Percentiles rank a stretch among this genome's conserved stretches.
Evolutionary conservation across 2,329 filamentous ascomycete species (phyloP).

Genomic region (Phialophora chinensis): DNA sequence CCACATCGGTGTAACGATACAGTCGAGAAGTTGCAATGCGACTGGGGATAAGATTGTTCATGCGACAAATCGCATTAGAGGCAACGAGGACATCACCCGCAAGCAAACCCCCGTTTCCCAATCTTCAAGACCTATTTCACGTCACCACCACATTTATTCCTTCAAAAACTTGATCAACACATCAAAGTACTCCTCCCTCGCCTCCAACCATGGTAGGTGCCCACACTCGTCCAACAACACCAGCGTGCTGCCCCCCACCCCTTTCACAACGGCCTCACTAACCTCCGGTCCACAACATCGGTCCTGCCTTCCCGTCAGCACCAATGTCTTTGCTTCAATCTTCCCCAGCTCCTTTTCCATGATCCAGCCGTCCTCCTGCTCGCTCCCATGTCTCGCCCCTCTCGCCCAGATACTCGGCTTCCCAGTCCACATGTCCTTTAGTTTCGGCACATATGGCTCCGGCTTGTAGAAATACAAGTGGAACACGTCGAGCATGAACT

Average conservation of each 20-base stretch:
- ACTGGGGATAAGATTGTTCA: not conserved
- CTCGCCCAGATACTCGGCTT: constrained; percentile 24
- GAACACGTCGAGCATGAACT: constrained; percentile 32
- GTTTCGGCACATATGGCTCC: constrained; percentile 20
- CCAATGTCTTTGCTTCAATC: constrained; percentile 40
- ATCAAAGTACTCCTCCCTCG: constrained; percentile 29
- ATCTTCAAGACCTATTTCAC: not conserved
- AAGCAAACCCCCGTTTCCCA: too few species aligned
- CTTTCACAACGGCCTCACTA: constrained; percentile 32
- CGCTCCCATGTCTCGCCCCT: constrained; percentile 23
- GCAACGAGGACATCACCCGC: not conserved
- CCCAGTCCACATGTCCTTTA: constrained; percentile 16
- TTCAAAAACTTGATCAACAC: constrained; percentile 24
- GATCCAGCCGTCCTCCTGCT: constrained; percentile 34
- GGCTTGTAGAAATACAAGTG: constrained; percentile 42
- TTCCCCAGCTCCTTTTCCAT: constrained; percentile 21
- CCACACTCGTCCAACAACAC: constrained; percentile 39
- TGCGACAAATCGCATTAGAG: not conserved
- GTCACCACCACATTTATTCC: constrained; percentile 1
- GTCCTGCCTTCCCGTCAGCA: constrained; percentile 41
- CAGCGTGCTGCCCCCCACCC: constrained; percentile 29
- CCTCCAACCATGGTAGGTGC: constrained; percentile 43
- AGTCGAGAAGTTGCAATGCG: not conserved
- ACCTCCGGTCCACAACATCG: constrained; percentile 38
- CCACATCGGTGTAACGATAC: not conserved